Evolutionary conservation across 441 rosid genomes (phyloP).

Genomic region (Arabidopsis hybrid): DNA sequence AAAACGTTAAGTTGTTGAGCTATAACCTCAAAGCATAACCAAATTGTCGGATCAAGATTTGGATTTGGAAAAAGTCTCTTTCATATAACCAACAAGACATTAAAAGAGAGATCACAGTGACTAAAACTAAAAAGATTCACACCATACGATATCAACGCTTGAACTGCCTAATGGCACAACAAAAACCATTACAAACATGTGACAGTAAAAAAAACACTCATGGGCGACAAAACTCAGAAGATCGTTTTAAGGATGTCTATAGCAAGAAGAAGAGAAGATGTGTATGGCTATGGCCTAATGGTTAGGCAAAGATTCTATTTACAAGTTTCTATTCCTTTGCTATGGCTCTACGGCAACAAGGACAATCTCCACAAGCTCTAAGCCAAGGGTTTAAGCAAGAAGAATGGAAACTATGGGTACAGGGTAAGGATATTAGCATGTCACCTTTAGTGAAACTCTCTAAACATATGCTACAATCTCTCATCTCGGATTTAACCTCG

Average conservation of each 20-base stretch:
- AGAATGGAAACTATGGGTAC: slow-evolving; percentile 76
- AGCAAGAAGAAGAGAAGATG: slow-evolving; percentile 13
- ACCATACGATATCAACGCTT: slow-evolving; percentile 18
- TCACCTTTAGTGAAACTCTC: slow-evolving; percentile 77
- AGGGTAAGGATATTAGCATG: slow-evolving; percentile 60
- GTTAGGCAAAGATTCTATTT: slow-evolving; percentile 21
- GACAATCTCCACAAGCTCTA: slow-evolving; percentile 88
- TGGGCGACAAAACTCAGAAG: slow-evolving; percentile 24
- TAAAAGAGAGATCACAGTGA: slow-evolving; percentile 7
- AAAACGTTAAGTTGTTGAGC: slow-evolving; percentile 14
- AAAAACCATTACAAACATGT: not conserved
- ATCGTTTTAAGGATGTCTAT: slow-evolving; percentile 9
- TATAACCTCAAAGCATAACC: slow-evolving; percentile 3
- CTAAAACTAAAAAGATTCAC: slow-evolving; percentile 13
- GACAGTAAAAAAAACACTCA: slow-evolving; percentile 10
- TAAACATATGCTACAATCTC: slow-evolving; percentile 88
- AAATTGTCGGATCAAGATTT: slow-evolving; percentile 22
- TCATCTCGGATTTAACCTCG: slow-evolving; percentile 41
- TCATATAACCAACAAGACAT: slow-evolving; percentile 19
- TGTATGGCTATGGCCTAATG: slow-evolving; percentile 3
- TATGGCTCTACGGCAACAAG: slow-evolving; percentile 81
- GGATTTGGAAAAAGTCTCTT: not conserved
- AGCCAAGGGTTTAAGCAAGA: slow-evolving; percentile 91
- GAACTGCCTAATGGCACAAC: slow-evolving; percentile 21
- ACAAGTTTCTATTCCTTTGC: slow-evolving; percentile 28